phyloP scores from a whole-genome alignment of 305 asterid genomes.

The Fraxinus dipetala region DNA sequence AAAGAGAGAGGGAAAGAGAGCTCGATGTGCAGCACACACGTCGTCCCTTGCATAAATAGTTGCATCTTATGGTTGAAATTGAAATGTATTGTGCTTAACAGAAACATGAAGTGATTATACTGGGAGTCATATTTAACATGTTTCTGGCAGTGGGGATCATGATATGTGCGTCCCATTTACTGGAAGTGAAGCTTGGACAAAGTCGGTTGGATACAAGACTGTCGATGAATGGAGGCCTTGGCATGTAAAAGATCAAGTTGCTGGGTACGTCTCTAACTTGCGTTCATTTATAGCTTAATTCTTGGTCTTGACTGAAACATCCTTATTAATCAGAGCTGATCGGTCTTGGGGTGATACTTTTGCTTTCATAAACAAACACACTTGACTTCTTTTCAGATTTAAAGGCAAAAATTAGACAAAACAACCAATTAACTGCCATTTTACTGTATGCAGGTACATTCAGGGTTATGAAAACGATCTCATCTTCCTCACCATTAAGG shows the following conservation, averaged over 20 bases:
- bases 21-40: not conserved
- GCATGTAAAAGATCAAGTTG: slow-evolving; percentile 55
- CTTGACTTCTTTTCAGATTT: not conserved
- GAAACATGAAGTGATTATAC: not conserved
- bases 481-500: slow-evolving; percentile 82
- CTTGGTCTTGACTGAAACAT: not conserved
- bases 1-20: not conserved
- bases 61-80: not conserved
- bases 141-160: slow-evolving; percentile 72
- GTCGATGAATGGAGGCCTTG: slow-evolving; percentile 80
- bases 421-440: slow-evolving; percentile 2
- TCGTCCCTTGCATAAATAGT: not conserved
- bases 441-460: slow-evolving; percentile 41
- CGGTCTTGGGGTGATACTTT: not conserved
- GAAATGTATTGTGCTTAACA: not conserved
- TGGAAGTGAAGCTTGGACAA: slow-evolving; percentile 81
- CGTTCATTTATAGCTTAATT: not conserved
- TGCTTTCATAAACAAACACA: not conserved
- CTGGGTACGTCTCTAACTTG: slow-evolving; percentile 49
- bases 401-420: not conserved
- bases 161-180: slow-evolving; percentile 91
- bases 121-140: not conserved
- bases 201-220: slow-evolving; percentile 71
- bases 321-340: not conserved
- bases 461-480: slow-evolving; percentile 77